Conservation (phyloP, 352 stramenopile genomes). For the Globisporangium camurandrum region DNA sequence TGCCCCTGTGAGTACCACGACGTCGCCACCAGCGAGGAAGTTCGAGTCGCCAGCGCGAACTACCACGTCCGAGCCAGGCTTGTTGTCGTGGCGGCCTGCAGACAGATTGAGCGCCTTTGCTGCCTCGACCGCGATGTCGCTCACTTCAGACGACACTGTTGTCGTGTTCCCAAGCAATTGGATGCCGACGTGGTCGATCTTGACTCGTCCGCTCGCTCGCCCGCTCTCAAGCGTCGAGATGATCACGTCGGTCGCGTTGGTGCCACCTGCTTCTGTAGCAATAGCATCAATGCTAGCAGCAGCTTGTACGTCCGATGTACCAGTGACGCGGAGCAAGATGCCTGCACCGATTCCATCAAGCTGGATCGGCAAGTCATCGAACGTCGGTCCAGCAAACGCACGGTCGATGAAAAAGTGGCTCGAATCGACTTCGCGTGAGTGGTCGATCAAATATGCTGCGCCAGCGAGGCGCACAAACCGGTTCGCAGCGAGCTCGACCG, state of each 20-base stretch:
- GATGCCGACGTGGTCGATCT: conserved; percentile 28
- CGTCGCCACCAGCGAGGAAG: conserved; percentile 21
- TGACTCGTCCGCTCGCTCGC: conserved; percentile 18
- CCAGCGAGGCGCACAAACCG: conserved; percentile 47
- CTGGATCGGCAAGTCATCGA: conserved; percentile 43
- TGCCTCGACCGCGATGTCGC: conserved; percentile 22
- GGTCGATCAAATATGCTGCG: conserved; percentile 40
- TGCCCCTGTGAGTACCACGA: conserved; percentile 25
- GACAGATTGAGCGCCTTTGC: conserved; percentile 22
- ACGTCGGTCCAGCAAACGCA: conserved; percentile 32
- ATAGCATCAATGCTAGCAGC: conserved; percentile 31
- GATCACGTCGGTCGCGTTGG: conserved; percentile 23
- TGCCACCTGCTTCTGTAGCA: conserved; percentile 10
- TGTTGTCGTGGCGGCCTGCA: conserved; percentile 27
- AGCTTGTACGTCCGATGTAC: conserved; percentile 8
- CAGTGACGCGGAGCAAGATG: conserved; percentile 31
- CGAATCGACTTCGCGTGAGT: conserved; percentile 17
- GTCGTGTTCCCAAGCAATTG: conserved; percentile 29
- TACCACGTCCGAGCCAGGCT: conserved; percentile 24
- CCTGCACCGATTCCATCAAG: conserved; percentile 40
- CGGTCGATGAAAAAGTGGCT: conserved; percentile 42
- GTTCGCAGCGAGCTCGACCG: conserved; percentile 18
- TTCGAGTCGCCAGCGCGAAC: conserved; percentile 30
- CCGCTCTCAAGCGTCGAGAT: conserved; percentile 27
- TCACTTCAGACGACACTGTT: conserved; percentile 35